Percentiles rank a stretch among this genome's conserved stretches.
Conservation (phyloP, 352 stramenopile genomes). For the Globisporangium emineosum region DNA sequence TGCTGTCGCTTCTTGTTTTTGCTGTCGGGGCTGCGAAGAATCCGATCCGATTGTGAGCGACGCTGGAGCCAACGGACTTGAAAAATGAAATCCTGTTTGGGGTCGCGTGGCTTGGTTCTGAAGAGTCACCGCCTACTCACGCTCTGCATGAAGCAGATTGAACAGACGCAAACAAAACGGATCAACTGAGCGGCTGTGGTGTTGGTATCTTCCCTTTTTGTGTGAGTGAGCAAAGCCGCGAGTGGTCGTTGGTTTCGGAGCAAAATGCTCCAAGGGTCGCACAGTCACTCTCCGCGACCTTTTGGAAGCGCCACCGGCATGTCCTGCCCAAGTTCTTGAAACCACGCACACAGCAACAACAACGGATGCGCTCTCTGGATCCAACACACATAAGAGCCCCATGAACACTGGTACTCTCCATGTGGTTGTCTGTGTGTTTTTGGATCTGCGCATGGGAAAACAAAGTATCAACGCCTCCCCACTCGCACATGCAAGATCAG, state of each 20-base stretch:
- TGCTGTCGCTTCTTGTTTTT: not conserved
- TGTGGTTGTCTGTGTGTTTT: not conserved
- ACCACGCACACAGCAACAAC: not conserved
- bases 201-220: not conserved
- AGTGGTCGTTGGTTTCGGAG: slow-evolving; percentile 3
- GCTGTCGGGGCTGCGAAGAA: slow-evolving; percentile 5
- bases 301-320: not conserved
- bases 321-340: slow-evolving; percentile 2
- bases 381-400: no score
- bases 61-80: not conserved
- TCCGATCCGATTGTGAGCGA: slow-evolving; percentile 20
- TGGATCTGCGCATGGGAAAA: not conserved
- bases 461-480: not conserved
- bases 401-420: not conserved
- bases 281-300: not conserved
- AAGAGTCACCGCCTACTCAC: slow-evolving; percentile 7
- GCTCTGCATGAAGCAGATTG: not conserved
- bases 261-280: not conserved
- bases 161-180: slow-evolving; percentile 3
- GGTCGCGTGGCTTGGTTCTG: not conserved
- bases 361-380: not conserved
- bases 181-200: not conserved
- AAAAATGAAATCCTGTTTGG: not conserved
- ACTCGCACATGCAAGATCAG: not conserved
- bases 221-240: not conserved